Evolutionary conservation across 2,329 filamentous ascomycete genomes (phyloP).

Genomic region (Chalaropsis thielavioides): DNA sequence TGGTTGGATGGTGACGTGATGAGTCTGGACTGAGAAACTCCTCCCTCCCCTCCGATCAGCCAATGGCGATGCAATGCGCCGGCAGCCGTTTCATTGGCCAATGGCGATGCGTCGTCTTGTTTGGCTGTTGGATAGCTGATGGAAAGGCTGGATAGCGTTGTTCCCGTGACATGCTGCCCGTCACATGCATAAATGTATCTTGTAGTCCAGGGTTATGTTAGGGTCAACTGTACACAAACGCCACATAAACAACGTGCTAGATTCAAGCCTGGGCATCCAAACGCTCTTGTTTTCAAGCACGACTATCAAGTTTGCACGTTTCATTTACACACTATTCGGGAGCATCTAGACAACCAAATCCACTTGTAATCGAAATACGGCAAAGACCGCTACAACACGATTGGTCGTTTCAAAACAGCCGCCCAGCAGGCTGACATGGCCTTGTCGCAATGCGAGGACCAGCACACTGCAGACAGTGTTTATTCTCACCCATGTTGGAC

Average conservation of each 20-base stretch:
- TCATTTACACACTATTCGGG: background rate
- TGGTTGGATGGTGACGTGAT: background rate
- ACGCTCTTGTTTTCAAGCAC: background rate
- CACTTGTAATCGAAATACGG: too few relatives aligned
- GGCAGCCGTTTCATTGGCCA: background rate
- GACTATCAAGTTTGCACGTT: background rate
- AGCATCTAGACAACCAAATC: background rate
- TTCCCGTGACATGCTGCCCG: background rate
- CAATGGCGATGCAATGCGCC: background rate
- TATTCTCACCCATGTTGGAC: slow-evolving; percentile 40
- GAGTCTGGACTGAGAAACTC: background rate
- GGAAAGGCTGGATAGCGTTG: background rate
- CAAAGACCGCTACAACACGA: background rate
- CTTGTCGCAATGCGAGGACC: slow-evolving; percentile 23
- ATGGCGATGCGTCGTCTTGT: background rate
- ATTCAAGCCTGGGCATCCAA: background rate
- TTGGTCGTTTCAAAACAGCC: background rate
- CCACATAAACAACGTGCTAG: background rate
- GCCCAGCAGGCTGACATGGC: slow-evolving; percentile 21
- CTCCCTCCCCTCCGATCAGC: background rate
- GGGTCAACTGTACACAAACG: background rate
- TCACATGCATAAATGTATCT: background rate
- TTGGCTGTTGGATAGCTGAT: background rate
- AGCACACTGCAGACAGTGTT: slow-evolving; percentile 39
- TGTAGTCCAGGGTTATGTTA: background rate